These are phyloP conservation scores for Diaporthe ilicicola DNA, from an alignment of 2,329 filamentous ascomycete genomes.

Conservation along the genomic window DNA sequence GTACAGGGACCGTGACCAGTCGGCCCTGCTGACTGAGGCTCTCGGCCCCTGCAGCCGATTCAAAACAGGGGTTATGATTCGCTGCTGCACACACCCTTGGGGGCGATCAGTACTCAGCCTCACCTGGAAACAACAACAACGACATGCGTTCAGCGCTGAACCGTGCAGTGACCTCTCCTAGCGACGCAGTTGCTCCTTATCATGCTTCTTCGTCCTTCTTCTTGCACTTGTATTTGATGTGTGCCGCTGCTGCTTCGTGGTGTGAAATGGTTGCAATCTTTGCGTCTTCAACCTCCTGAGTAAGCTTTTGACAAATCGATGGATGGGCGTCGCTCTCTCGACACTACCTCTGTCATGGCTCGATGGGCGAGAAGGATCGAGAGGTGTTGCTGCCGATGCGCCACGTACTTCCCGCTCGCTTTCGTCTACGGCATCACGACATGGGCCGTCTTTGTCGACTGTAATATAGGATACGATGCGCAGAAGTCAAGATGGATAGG, in stretches of 20 bases:
- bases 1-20: background rate
- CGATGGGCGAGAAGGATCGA: constrained; percentile 77
- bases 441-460: constrained; percentile 91
- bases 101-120: constrained; percentile 25
- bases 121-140: constrained; percentile 21
- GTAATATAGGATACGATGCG: constrained; percentile 72
- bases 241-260: background rate
- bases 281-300: constrained; percentile 10
- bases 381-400: constrained; percentile 81
- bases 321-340: constrained; percentile 37
- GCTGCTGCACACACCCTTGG: constrained; percentile 10
- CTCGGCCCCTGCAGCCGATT: constrained; percentile 20
- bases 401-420: constrained; percentile 84
- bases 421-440: constrained; percentile 92
- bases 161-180: background rate
- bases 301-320: constrained; percentile 27
- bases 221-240: background rate
- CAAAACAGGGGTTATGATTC: constrained; percentile 15
- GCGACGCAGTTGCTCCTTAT: background rate
- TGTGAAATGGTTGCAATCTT: constrained; percentile 18
- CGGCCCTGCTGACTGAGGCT: constrained; percentile 10
- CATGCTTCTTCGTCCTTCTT: background rate
- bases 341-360: constrained; percentile 55
- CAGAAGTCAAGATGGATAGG: constrained; percentile 65
- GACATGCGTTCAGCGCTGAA: constrained; percentile 15